phyloP scores from a whole-genome alignment of 2,329 filamentous ascomycete species.

The Aspergillus hiratsukae region DNA sequence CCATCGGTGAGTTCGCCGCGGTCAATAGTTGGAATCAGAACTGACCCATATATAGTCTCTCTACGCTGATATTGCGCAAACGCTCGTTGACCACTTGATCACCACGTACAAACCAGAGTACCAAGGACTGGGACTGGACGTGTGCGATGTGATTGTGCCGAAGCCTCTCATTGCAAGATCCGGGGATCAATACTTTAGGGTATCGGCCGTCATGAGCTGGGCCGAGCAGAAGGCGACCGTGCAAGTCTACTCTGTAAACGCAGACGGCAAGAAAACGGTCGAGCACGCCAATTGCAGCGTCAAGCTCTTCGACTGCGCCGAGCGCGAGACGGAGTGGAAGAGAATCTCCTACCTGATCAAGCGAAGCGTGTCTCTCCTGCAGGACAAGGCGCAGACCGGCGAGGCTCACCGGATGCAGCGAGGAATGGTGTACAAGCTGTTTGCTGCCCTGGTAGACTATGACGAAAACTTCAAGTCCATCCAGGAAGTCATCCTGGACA shows the following conservation, averaged over 20 bases:
- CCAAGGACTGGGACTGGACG: conserved; percentile 28
- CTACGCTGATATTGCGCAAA: conserved; percentile 37
- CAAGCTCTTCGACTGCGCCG: conserved; percentile 28
- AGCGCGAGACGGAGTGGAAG: conserved; percentile 23
- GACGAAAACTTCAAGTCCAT: conserved; percentile 55
- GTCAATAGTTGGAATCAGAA: background rate
- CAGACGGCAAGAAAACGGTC: conserved; percentile 33
- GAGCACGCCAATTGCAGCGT: conserved; percentile 35
- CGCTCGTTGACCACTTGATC: conserved; percentile 30
- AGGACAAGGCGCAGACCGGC: conserved; percentile 59
- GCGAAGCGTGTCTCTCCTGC: conserved; percentile 55
- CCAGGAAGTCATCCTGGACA: conserved; percentile 55
- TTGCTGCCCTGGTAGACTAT: conserved; percentile 56
- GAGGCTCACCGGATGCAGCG: conserved; percentile 68
- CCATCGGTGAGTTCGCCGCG: conserved; percentile 25
- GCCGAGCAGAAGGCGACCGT: conserved; percentile 27
- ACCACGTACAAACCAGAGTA: conserved; percentile 32
- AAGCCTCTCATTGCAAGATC: conserved; percentile 55
- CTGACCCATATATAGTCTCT: conserved; percentile 22
- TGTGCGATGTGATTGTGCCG: conserved; percentile 32
- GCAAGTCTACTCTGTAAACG: conserved; percentile 33
- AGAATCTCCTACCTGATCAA: conserved; percentile 62
- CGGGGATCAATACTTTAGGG: conserved; percentile 36
- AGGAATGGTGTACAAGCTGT: conserved; percentile 73
- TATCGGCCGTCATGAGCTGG: conserved; percentile 35